Evolutionary conservation across 2,329 filamentous ascomycete species (phyloP), one percentile per base, ranked within the genome.

Genomic region (Phialophora tarda): DNA sequence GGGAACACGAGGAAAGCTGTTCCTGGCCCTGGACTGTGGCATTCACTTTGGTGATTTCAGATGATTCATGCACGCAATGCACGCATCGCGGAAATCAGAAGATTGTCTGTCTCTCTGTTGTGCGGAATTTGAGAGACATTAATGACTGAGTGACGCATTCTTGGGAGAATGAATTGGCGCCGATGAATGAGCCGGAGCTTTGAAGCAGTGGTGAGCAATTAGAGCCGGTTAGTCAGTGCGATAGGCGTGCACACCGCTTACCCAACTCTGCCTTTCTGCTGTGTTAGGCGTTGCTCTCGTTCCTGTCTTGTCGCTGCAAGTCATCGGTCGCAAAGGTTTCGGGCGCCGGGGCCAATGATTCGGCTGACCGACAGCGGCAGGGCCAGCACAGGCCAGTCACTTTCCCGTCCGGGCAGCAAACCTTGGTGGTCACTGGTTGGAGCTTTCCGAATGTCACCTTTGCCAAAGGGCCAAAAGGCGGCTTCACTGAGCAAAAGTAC

Each of bases 401-500:
- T n/a, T 50, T 50, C 47, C 47, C 21, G n/a, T 26, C 21, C 5
- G 17, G 21, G 48, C 48, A 51, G 3, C 4, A 34, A 26, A 17
- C 21, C 24, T 23, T 51, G 48, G 48, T 51, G 48, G 48, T 51
- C 14, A 21, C 48, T 23, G 48, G 21, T 17, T 24, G 48, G 23
- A 51, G 11, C 56, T 26, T 28, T 44, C 53, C 53, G 53, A 55
- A 55, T 55, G 53, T 55, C 24, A 55, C 53, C 48, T 23, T 44
- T 44, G 17, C 38, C 38, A 44, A 44, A 44, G 38, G 38, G 38
- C 38, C 38, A 44, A 44, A 44, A 8, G 38, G 38, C 38, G 38
- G 38, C 38, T n/a, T n/a, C 38, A 44, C 38, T 44, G 38, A 17
- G 38, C 38, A 44, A 44, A 44, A 44, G 38, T 44, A 44, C 38